These are phyloP conservation scores for Lojkania enalia DNA, from an alignment of 2,329 filamentous ascomycete species.

Conservation along the genomic window DNA sequence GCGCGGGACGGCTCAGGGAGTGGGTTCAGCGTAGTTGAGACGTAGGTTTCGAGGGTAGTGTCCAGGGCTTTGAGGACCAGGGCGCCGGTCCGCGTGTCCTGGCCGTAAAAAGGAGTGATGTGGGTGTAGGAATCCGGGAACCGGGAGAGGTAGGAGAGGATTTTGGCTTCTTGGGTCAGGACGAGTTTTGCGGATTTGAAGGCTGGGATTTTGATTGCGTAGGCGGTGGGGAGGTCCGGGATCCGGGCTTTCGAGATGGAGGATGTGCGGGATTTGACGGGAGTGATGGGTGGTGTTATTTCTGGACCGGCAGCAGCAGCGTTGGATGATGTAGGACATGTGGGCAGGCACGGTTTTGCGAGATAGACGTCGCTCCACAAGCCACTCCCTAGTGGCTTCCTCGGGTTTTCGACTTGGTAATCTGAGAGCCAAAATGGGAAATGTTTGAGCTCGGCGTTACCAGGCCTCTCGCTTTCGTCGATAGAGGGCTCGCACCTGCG, in stretches of 20 bases:
- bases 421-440: constrained; percentile 32
- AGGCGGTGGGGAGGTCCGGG: constrained; percentile 22
- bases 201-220: constrained; percentile 42
- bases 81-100: constrained; percentile 32
- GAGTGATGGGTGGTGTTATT: constrained; percentile 34
- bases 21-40: constrained; percentile 32
- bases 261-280: constrained; percentile 24
- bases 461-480: constrained; percentile 22
- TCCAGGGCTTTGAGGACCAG: constrained; percentile 41
- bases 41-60: constrained; percentile 37
- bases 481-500: constrained; percentile 7
- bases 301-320: constrained; percentile 2
- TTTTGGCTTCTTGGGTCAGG: constrained; percentile 34
- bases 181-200: constrained; percentile 35
- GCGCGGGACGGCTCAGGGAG: constrained; percentile 35
- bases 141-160: constrained; percentile 38
- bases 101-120: constrained; percentile 40
- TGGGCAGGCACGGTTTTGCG: constrained; percentile 28
- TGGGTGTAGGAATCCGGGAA: constrained; percentile 26
- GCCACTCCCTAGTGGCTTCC: constrained; percentile 36
- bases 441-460: constrained; percentile 24
- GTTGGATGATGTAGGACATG: not conserved
- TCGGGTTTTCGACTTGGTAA: constrained; percentile 32
- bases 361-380: constrained; percentile 45
- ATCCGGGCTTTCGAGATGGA: constrained; percentile 13